Base-by-base conservation (phyloP, 768 basidiomycete genomes). In the Butyriboletus loyo region DNA sequence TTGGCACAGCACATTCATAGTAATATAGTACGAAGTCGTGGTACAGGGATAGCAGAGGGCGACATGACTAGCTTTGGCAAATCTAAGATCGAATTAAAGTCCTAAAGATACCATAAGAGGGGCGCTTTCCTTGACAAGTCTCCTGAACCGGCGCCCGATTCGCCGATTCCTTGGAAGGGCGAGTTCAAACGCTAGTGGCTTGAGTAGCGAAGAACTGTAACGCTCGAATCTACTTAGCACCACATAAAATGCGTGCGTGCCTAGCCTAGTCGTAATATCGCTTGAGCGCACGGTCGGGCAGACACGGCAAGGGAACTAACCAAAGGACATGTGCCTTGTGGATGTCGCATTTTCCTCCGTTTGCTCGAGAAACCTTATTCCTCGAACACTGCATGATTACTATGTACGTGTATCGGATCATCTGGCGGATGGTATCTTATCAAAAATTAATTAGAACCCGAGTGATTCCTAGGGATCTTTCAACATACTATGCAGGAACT, bases 191-290 rank as follows among this genome's bases (percentile, higher is more conserved):
- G 66, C 71, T 11, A 90, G 73, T 47, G 67, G 66, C 53, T 67
- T 75, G 52, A 89, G 63, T 4, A 89, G 32, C 10, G 58, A 55
- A n/a, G 67, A 54, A 4, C 69, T 49, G 61, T 87, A 86, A 13
- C 67, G 67, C 27, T 78, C 71, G 7, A 79, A 75, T 54, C 79
- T 74, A 14, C 74, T 75, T 5, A 94, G 66, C 46, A 92, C 77
- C 10, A 78, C 71, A 61, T 82, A 76, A 68, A 95, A 94, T 3
- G 93, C 93, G 54, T 86, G 85, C 41, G 77, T 77, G 37, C 91
- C 89, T 22, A 95, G 78, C 91, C 92, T 95, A 37, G 30, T 30
- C 30, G 46, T 27, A 27, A 30, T 19, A 36, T 51, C 19, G 11
- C 37, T 36, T 54, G 30, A 63, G 44, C 38, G 34, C 24, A 52